Evolutionary conservation across 768 basidiomycete genomes (phyloP).

Genomic region (Amanita pallidorosea): DNA sequence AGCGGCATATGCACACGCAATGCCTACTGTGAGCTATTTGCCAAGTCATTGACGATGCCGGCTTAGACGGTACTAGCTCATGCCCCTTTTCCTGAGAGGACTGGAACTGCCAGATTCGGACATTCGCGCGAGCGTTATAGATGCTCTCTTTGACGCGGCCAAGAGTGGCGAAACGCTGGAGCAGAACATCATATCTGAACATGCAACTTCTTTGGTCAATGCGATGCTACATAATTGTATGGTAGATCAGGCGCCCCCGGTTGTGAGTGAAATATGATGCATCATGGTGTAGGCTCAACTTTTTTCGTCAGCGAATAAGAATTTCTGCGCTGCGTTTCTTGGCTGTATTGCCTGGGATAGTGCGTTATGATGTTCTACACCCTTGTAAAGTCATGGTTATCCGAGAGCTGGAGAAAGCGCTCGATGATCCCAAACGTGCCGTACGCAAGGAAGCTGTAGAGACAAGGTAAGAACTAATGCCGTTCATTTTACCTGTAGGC

Average conservation of each 20-base stretch:
- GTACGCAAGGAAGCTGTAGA: constrained; percentile 89
- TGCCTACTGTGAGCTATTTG: constrained; percentile 39
- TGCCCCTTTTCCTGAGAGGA: constrained; percentile 81
- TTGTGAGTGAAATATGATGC: constrained; percentile 24
- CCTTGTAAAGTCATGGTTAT: constrained; percentile 67
- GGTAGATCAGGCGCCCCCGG: constrained; percentile 37
- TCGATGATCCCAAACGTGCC: constrained; percentile 83
- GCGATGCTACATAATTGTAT: constrained; percentile 60
- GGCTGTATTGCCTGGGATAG: constrained; percentile 56
- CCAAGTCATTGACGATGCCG: background rate
- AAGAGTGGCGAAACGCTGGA: constrained; percentile 47
- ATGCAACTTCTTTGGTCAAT: constrained; percentile 60
- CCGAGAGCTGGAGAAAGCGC: constrained; percentile 56
- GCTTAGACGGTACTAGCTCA: constrained; percentile 39
- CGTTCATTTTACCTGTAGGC: background rate
- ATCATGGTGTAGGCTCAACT: background rate
- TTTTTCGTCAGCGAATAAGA: constrained; percentile 55
- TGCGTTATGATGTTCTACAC: constrained; percentile 80
- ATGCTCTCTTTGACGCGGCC: constrained; percentile 55
- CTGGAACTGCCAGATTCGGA: constrained; percentile 66
- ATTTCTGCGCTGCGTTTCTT: constrained; percentile 67
- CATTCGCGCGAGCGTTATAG: constrained; percentile 72
- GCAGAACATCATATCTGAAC: constrained; percentile 44
- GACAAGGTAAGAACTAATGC: constrained; percentile 31
- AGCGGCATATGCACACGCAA: constrained; percentile 56